Evolutionary conservation across 805 yeast genomes (phyloP).

Genomic region (Candida caryicola): DNA sequence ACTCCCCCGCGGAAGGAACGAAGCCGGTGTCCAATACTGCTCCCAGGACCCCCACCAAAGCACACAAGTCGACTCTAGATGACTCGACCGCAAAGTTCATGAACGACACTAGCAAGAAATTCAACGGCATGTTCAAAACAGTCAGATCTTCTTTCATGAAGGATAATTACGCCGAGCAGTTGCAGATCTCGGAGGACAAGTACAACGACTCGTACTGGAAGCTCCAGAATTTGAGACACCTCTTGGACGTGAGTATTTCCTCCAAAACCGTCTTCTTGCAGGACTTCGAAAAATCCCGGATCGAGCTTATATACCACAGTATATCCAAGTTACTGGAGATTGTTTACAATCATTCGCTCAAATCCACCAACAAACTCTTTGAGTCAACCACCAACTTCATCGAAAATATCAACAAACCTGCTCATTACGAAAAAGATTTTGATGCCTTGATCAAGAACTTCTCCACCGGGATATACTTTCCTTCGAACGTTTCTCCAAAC

Average conservation of each 20-base stretch:
- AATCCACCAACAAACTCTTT: conserved; percentile 24
- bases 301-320: conserved; percentile 31
- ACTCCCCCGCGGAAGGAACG: background rate
- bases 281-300: conserved; percentile 33
- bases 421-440: conserved; percentile 24
- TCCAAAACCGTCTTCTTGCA: conserved; percentile 24
- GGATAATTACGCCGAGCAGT: conserved; percentile 26
- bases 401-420: conserved; percentile 16
- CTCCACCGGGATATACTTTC: conserved; percentile 40
- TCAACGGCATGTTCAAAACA: conserved; percentile 26
- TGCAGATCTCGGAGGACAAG: conserved; percentile 25
- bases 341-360: conserved; percentile 24
- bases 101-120: conserved; percentile 22
- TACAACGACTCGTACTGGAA: conserved; percentile 35
- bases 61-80: conserved; percentile 2
- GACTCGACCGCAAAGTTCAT: conserved; percentile 8
- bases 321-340: conserved; percentile 34
- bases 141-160: conserved; percentile 31
- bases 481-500: conserved; percentile 32
- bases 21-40: background rate
- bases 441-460: conserved; percentile 20
- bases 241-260: conserved; percentile 28
- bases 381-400: conserved; percentile 22
- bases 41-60: background rate
- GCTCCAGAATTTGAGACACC: conserved; percentile 29